A percentile compares a stretch with the other conserved stretches of the same genome.
phyloP scores from a whole-genome alignment of 2,329 filamentous ascomycete genomes.

The Septoria linicola region DNA sequence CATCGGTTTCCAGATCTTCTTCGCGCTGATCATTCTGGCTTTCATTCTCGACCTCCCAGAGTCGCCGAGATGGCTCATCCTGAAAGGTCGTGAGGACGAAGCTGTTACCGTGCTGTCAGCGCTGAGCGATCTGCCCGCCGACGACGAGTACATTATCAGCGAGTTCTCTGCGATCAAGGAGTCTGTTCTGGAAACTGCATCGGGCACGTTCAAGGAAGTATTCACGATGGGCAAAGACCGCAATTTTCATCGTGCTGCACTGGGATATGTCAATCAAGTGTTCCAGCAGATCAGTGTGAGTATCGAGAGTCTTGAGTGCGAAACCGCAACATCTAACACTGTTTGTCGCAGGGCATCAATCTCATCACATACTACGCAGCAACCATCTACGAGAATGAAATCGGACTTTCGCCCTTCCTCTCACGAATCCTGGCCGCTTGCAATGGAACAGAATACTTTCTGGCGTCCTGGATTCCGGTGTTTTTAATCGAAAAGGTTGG shows the following conservation, averaged over 20 bases:
- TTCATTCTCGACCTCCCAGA: constrained; percentile 48
- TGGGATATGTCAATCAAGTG: constrained; percentile 48
- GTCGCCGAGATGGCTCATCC: constrained; percentile 45
- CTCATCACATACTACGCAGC: constrained; percentile 43
- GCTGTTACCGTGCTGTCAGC: constrained; percentile 35
- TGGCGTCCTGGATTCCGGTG: constrained; percentile 50
- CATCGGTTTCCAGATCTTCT: constrained; percentile 54
- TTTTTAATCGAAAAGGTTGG: constrained; percentile 53
- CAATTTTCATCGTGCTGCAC: constrained; percentile 45
- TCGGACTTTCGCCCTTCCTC: constrained; percentile 53
- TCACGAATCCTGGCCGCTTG: constrained; percentile 52
- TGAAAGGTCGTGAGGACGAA: constrained; percentile 37
- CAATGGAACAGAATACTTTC: constrained; percentile 56
- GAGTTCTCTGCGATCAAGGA: constrained; percentile 39
- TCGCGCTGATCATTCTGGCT: constrained; percentile 47
- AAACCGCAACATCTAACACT: too few relatives aligned
- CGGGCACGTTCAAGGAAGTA: constrained; percentile 32
- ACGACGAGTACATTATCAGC: constrained; percentile 31
- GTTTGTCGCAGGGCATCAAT: constrained; percentile 39
- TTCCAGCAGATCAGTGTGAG: constrained; percentile 44
- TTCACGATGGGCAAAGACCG: constrained; percentile 44
- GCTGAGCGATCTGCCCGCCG: constrained; percentile 40
- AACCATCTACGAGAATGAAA: constrained; percentile 52
- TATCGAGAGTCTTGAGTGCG: too few relatives aligned
- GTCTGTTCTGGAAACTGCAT: constrained; percentile 37